phyloP scores from a whole-genome alignment of 495 filamentous ascomycete species.

The Entonaema liquescens region DNA sequence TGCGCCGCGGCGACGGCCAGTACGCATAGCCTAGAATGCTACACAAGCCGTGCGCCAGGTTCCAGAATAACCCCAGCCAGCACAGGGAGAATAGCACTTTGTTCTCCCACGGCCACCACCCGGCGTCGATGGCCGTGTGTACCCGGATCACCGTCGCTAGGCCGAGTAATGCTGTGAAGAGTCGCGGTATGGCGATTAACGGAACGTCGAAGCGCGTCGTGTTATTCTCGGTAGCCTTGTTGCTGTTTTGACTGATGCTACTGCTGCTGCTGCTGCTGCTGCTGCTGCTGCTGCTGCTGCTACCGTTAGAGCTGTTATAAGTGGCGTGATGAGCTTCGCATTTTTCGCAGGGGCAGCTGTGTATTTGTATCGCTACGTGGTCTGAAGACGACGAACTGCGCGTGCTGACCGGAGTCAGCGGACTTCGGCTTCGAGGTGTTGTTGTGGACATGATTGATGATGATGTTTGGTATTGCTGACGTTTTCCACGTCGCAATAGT shows the following conservation, averaged over 20 bases:
- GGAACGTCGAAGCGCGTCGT: constrained; percentile 40
- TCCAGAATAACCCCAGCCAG: constrained; percentile 41
- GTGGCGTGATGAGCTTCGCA: constrained; percentile 11
- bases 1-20: constrained; percentile 42
- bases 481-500: constrained; percentile 13
- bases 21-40: constrained; percentile 40
- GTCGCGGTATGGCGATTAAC: constrained; percentile 39
- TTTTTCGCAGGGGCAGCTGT: constrained; percentile 39
- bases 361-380: constrained; percentile 19
- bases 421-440: constrained; percentile 42
- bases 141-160: constrained; percentile 39
- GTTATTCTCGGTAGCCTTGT: constrained; percentile 9
- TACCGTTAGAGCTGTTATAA: neutral
- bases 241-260: neutral
- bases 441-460: constrained; percentile 25
- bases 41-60: constrained; percentile 32
- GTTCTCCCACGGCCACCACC: constrained; percentile 46
- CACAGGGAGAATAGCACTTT: constrained; percentile 42
- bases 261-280: neutral
- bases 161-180: constrained; percentile 36
- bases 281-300: neutral
- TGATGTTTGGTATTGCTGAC: constrained; percentile 4
- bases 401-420: constrained; percentile 30
- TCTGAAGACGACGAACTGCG: constrained; percentile 33
- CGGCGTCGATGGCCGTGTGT: constrained; percentile 42